Conservation (phyloP, 1,139 yeast species). For the Yamadazyma triangularis region DNA sequence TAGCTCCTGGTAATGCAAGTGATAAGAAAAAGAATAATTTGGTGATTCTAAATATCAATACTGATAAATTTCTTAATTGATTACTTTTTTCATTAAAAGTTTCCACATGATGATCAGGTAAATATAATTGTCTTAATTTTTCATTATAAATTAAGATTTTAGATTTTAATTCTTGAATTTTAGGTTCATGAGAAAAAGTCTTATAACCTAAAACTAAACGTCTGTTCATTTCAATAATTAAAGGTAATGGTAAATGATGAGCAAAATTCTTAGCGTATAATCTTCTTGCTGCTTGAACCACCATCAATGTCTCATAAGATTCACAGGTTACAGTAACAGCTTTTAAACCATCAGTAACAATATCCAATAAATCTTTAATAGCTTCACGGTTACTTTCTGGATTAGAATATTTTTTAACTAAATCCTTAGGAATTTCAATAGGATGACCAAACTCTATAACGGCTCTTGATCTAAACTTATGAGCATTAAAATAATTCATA, state of each 20-base stretch:
- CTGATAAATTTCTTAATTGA: slow-evolving; percentile 41
- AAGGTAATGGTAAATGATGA: slow-evolving; percentile 68
- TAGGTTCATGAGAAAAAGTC: slow-evolving; percentile 67
- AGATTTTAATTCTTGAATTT: slow-evolving; percentile 53
- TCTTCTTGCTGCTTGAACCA: slow-evolving; percentile 90
- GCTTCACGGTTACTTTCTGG: slow-evolving; percentile 67
- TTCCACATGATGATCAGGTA: slow-evolving; percentile 90
- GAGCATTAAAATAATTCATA: slow-evolving; percentile 44
- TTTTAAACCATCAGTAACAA: slow-evolving; percentile 70
- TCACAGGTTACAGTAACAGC: slow-evolving; percentile 91
- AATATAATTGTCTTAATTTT: slow-evolving; percentile 59
- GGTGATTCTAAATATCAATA: slow-evolving; percentile 48
- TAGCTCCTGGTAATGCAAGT: slow-evolving; percentile 79
- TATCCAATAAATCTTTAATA: slow-evolving; percentile 65
- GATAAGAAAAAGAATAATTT: slow-evolving; percentile 52
- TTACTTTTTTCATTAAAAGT: slow-evolving; percentile 43
- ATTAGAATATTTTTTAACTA: slow-evolving; percentile 22
- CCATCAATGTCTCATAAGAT: slow-evolving; percentile 89
- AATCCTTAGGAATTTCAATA: slow-evolving; percentile 29
- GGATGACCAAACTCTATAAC: slow-evolving; percentile 46
- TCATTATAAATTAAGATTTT: slow-evolving; percentile 68
- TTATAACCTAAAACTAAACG: slow-evolving; percentile 77
- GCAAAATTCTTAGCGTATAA: slow-evolving; percentile 74
- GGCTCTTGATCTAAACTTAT: slow-evolving; percentile 43
- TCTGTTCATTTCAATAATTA: slow-evolving; percentile 86